Conservation (phyloP, 2,329 filamentous ascomycete genomes). For the Hypoxylon sp. region DNA sequence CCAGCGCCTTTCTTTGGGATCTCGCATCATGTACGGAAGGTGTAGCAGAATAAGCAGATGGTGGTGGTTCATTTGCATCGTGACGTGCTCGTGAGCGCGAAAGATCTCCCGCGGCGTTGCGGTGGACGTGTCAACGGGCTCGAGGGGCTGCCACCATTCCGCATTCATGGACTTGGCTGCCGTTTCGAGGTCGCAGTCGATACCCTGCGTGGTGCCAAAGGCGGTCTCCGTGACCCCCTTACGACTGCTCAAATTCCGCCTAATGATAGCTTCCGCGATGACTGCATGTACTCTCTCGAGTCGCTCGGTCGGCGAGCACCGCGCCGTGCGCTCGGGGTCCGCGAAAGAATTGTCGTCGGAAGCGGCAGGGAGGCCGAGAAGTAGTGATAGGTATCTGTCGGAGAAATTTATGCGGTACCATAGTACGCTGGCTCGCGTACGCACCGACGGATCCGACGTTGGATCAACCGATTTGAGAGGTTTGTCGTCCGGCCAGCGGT, state of each 20-base stretch:
- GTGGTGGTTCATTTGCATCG: slow-evolving; percentile 65
- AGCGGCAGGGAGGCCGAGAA: slow-evolving; percentile 64
- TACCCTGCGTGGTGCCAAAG: slow-evolving; percentile 58
- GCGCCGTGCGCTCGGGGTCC: slow-evolving; percentile 46
- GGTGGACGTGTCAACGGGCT: slow-evolving; percentile 43
- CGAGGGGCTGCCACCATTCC: slow-evolving; percentile 63
- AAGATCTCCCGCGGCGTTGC: slow-evolving; percentile 50
- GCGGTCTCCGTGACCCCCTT: slow-evolving; percentile 47
- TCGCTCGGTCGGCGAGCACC: slow-evolving; percentile 57
- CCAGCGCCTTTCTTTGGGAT: slow-evolving; percentile 55
- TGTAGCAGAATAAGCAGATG: slow-evolving; percentile 66
- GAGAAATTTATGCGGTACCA: slow-evolving; percentile 65
- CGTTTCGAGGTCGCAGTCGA: slow-evolving; percentile 63
- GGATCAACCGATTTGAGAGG: slow-evolving; percentile 58
- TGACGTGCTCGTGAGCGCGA: slow-evolving; percentile 50
- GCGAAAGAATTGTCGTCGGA: slow-evolving; percentile 58
- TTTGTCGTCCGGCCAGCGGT: slow-evolving; percentile 52
- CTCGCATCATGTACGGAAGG: slow-evolving; percentile 66
- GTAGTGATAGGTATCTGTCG: slow-evolving; percentile 65
- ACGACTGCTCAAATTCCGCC: slow-evolving; percentile 58
- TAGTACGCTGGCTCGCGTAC: slow-evolving; percentile 53
- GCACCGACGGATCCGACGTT: slow-evolving; percentile 48
- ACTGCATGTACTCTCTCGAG: slow-evolving; percentile 61
- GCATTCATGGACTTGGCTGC: slow-evolving; percentile 58
- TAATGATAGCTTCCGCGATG: slow-evolving; percentile 61